Evolutionary conservation across 116 monocot species (phyloP).

Genomic region (Thalassia testudinum): DNA sequence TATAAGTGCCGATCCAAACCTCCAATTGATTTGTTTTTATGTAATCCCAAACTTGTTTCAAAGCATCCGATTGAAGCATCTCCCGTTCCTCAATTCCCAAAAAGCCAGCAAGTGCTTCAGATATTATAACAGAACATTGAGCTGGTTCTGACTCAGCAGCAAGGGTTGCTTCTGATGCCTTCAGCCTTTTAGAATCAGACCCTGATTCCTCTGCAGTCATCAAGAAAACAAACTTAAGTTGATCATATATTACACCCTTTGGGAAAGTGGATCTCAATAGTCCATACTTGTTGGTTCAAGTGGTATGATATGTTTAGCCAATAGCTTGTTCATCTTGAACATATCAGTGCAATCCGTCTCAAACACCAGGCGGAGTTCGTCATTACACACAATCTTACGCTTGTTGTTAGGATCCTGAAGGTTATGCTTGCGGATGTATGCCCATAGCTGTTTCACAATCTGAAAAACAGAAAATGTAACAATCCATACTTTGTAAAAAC

Average conservation of each 20-base stretch:
- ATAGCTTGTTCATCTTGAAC: constrained; percentile 99
- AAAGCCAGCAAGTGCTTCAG: constrained; percentile 63
- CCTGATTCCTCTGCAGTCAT: constrained; percentile 43
- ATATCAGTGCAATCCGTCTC: constrained; percentile 97
- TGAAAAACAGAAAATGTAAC: constrained; percentile 14
- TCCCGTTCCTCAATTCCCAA: constrained; percentile 59
- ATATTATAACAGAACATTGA: constrained; percentile 34
- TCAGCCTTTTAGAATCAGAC: constrained; percentile 44
- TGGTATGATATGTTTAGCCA: constrained; percentile 81
- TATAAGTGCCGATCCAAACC: constrained; percentile 20
- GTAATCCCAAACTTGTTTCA: constrained; percentile 69
- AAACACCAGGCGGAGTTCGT: constrained; percentile 82
- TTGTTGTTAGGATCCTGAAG: constrained; percentile 98
- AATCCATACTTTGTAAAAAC: not conserved
- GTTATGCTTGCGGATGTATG: constrained; percentile 86
- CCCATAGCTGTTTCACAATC: constrained; percentile 98
- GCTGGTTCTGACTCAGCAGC: constrained; percentile 21
- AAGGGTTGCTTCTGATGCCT: constrained; percentile 27
- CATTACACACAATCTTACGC: constrained; percentile 93
- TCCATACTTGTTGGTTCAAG: constrained; percentile 59
- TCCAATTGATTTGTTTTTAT: constrained; percentile 71
- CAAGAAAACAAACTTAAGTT: not conserved
- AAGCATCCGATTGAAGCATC: constrained; percentile 69
- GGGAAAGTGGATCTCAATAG: not conserved
- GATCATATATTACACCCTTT: not conserved